Base-by-base conservation (phyloP, 352 stramenopile genomes). In the Phytophthora capsici region DNA sequence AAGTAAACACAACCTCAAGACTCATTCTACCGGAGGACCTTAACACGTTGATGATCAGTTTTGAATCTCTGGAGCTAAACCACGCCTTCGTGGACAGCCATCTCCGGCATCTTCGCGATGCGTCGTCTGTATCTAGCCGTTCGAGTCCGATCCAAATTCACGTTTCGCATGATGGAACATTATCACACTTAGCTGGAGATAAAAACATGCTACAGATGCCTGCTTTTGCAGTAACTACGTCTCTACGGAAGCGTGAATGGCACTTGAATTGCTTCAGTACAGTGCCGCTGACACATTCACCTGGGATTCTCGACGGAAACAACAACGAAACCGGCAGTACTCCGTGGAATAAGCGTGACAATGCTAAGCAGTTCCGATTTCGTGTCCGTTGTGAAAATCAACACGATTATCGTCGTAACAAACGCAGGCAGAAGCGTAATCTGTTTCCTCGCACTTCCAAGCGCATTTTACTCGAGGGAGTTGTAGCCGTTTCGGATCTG, bases 141-240 rank as follows among this genome's bases (percentile, higher is more conserved):
- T 87, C 82, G 44, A 76, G 66, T 44, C 78, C 81, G 1, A 73
- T 88, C 14, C 48, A 87, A 25, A 71, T 90, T n/a, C 48, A 58
- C 0, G 73, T 88, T 19, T 72, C 67, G 0, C 75, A 87, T 36
- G 67, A 66, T 43, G 54, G 86, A 23, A 53, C 78, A 14, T 70
- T 16, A 25, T 34, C 43, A 6, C 5, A 69, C 13, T 28, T 30
- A 45, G 19, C 13, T 45, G 19, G 6, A 61, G 28, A 34, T 8
- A 10, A 17, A 22, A 5, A 45, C 14, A 10, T 53, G 0, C 17
- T 25, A 6, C 30, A 61, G 32, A 6, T 38, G 7, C 8, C 59
- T 12, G 70, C 76, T 10, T 86, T 86, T 56, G 64, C 69, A 12
- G 72, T 89, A 26, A 76, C 69, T 9, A 84, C 77, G 4, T 85